Evolutionary conservation across 2,329 filamentous ascomycete genomes (phyloP).

Genomic region (Pyrenochaeta sp.): DNA sequence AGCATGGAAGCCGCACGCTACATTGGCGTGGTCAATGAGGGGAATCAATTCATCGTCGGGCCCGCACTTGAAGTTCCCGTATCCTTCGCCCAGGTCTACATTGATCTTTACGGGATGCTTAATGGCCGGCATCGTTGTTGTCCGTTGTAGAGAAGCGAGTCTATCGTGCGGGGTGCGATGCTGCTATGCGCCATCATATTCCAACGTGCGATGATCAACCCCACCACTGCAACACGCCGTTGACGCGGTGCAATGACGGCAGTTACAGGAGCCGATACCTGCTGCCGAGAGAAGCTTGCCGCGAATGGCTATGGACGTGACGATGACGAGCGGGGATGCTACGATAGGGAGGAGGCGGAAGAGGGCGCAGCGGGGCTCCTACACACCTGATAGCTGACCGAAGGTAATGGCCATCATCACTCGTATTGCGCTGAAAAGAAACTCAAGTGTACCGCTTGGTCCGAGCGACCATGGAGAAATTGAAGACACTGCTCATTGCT

Average conservation of each 20-base stretch:
- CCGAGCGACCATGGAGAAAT: slow-evolving; percentile 46
- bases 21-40: slow-evolving; percentile 68
- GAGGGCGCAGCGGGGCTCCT: too few relatives aligned
- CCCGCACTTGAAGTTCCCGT: slow-evolving; percentile 61
- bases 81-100: slow-evolving; percentile 63
- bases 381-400: too few relatives aligned
- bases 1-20: slow-evolving; percentile 68
- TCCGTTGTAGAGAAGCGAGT: neutral
- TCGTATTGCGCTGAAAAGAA: too few relatives aligned
- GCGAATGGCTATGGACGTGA: too few relatives aligned
- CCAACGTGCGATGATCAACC: neutral
- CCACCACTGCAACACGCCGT: slow-evolving; percentile 8
- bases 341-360: too few relatives aligned
- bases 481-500: slow-evolving; percentile 60
- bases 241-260: slow-evolving; percentile 22
- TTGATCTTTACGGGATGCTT: slow-evolving; percentile 63
- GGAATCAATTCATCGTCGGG: slow-evolving; percentile 69
- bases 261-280: slow-evolving; percentile 10
- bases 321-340: too few relatives aligned
- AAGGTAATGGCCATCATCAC: too few relatives aligned
- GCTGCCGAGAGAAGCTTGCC: too few relatives aligned
- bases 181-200: too few relatives aligned
- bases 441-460: neutral
- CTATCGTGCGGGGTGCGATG: too few relatives aligned
- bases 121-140: slow-evolving; percentile 56